A percentile compares a stretch with the other conserved stretches of the same genome.
Evolutionary conservation across 768 basidiomycete genomes (phyloP).

Genomic region (Trametopsis cervina): DNA sequence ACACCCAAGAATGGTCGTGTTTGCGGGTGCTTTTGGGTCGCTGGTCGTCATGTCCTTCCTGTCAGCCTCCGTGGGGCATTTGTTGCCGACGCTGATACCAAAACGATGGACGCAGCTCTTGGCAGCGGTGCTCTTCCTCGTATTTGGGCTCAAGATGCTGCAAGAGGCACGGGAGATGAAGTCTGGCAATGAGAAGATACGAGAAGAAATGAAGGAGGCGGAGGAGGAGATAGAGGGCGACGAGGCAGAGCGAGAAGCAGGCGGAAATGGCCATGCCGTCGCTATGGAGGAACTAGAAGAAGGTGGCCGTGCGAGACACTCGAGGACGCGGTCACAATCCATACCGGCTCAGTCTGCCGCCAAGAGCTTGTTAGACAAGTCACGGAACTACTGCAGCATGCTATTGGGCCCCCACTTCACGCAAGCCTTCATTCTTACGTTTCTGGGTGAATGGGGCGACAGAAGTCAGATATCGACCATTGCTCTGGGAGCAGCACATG

Average conservation of each 20-base stretch:
- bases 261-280: slow-evolving; percentile 35
- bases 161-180: slow-evolving; percentile 80
- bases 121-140: slow-evolving; percentile 78
- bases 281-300: slow-evolving; percentile 76
- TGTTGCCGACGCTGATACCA: slow-evolving; percentile 82
- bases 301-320: slow-evolving; percentile 30
- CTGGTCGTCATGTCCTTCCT: slow-evolving; percentile 91
- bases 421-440: slow-evolving; percentile 90
- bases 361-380: slow-evolving; percentile 44
- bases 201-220: slow-evolving; percentile 95
- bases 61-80: slow-evolving; percentile 87
- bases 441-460: slow-evolving; percentile 99
- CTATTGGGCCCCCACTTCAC: slow-evolving; percentile 91
- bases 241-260: slow-evolving; percentile 45
- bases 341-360: slow-evolving; percentile 12
- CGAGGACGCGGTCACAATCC: slow-evolving; percentile 11
- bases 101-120: slow-evolving; percentile 41
- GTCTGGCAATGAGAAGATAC: slow-evolving; percentile 69
- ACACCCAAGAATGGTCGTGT: slow-evolving; percentile 81
- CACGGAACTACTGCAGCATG: slow-evolving; percentile 76
- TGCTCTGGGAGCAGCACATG: slow-evolving; percentile 91
- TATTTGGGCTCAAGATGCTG: slow-evolving; percentile 88
- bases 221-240: slow-evolving; percentile 91
- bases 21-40: slow-evolving; percentile 82
- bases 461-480: slow-evolving; percentile 96